A percentile compares a stretch with the other conserved stretches of the same genome.
phyloP scores from a whole-genome alignment of 139 green algal species.

The Coccomyxa sp. region DNA sequence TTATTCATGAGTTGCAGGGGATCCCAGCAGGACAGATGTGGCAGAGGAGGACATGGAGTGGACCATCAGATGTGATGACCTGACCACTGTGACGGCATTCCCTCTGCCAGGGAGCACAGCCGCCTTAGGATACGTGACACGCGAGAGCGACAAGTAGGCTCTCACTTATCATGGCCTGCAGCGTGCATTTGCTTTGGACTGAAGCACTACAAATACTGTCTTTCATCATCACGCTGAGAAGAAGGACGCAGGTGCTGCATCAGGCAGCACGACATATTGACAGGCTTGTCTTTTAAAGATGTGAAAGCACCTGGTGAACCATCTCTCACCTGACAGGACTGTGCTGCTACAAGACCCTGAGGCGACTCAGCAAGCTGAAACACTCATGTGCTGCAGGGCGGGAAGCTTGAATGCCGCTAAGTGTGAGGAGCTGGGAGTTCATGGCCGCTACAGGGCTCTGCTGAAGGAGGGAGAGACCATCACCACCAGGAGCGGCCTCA shows the following conservation, averaged over 20 bases:
- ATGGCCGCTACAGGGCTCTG: neutral
- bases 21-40: conserved; percentile 6
- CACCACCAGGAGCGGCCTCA: neutral
- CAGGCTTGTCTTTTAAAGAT: neutral
- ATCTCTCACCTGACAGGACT: too few species aligned
- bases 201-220: neutral
- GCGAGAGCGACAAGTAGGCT: conserved; percentile 34
- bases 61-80: conserved; percentile 33
- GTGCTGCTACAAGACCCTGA: too few species aligned
- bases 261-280: neutral
- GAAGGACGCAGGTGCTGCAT: neutral
- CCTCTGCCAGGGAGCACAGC: conserved; percentile 15
- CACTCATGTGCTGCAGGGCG: neutral
- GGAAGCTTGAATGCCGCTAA: neutral
- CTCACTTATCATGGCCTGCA: neutral
- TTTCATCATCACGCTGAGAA: too few species aligned
- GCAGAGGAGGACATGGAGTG: conserved; percentile 26
- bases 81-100: conserved; percentile 24
- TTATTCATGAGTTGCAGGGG: conserved; percentile 18
- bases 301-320: neutral
- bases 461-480: neutral
- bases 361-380: too few species aligned
- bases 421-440: neutral
- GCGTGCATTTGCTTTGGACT: neutral
- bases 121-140: conserved; percentile 22